A percentile compares a stretch with the other conserved stretches of the same genome.
phyloP scores from a whole-genome alignment of 2,329 filamentous ascomycete genomes.

The Diaporthe sp. region DNA sequence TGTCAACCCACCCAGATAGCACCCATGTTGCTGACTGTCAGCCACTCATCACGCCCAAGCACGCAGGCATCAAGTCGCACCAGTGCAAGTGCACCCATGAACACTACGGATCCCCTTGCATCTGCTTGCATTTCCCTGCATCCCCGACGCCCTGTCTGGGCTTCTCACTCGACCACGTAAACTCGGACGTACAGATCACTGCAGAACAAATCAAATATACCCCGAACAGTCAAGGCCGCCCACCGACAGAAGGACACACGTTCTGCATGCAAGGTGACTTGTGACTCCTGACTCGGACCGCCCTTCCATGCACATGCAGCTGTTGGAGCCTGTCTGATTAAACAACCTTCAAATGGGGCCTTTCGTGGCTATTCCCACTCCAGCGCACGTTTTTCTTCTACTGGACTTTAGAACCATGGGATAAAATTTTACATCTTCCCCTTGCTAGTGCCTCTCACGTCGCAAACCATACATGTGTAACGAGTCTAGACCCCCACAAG shows the following conservation, averaged over 20 bases:
- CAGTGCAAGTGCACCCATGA: background rate
- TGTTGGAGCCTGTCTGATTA: background rate
- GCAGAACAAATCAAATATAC: background rate
- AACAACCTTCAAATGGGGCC: background rate
- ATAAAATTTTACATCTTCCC: no score
- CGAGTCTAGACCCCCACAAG: background rate
- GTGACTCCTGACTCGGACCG: slow-evolving; percentile 6
- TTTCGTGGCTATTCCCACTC: background rate
- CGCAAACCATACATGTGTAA: no score
- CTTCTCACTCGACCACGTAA: slow-evolving; percentile 34
- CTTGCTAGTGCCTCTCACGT: no score
- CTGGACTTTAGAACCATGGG: background rate
- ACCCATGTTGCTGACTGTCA: slow-evolving; percentile 25
- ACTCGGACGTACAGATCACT: slow-evolving; percentile 6
- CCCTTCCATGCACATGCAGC: background rate
- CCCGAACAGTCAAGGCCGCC: background rate
- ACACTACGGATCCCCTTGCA: background rate
- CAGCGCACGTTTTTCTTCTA: background rate
- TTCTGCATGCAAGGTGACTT: slow-evolving; percentile 27
- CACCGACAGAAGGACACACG: background rate
- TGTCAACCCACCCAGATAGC: background rate
- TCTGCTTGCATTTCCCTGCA: background rate
- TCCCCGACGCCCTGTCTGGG: background rate
- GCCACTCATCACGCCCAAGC: background rate
- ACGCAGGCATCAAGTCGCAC: background rate